Conservation (phyloP, 2,329 filamentous ascomycete species). For the Aspergillus pseudonomiae region DNA sequence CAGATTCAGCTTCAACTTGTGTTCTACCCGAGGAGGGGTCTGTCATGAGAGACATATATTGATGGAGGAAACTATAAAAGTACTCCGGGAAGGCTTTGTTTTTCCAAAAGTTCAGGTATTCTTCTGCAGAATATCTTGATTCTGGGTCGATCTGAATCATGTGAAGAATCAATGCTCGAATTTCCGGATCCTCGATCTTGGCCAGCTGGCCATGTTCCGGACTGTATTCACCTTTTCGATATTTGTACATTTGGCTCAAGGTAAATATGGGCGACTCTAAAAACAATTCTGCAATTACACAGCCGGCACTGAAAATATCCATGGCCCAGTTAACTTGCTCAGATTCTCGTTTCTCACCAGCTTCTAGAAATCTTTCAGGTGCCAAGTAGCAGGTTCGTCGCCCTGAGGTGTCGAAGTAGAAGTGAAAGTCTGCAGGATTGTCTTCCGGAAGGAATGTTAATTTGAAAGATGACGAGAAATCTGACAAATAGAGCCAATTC, state of each 20-base stretch:
- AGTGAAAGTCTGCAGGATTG: conserved; percentile 95
- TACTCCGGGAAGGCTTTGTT: conserved; percentile 92
- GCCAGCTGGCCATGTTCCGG: conserved; percentile 77
- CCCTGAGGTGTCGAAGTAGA: conserved; percentile 94
- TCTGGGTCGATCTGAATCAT: conserved; percentile 97
- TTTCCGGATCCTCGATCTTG: conserved; percentile 83
- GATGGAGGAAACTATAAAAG: conserved; percentile 96
- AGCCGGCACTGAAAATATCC: conserved; percentile 97
- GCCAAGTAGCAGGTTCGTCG: conserved; percentile 92
- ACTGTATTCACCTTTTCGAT: conserved; percentile 89
- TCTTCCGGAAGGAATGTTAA: conserved; percentile 92
- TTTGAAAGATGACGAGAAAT: conserved; percentile 96
- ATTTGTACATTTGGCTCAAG: conserved; percentile 94
- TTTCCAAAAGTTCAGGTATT: conserved; percentile 91
- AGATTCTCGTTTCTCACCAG: conserved; percentile 67
- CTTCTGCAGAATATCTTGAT: conserved; percentile 87
- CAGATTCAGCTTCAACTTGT: conserved; percentile 66
- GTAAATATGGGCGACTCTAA: conserved; percentile 96
- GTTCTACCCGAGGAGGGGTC: conserved; percentile 81
- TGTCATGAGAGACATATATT: conserved; percentile 95
- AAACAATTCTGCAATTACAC: conserved; percentile 95
- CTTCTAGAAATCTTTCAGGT: conserved; percentile 83
- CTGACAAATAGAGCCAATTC: conserved; percentile 99
- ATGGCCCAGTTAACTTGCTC: conserved; percentile 83
- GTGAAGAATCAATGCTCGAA: conserved; percentile 85